Evolutionary conservation across 1,284 basidiomycete species (phyloP).

Genomic region (Lentinula novae-zelandiae): DNA sequence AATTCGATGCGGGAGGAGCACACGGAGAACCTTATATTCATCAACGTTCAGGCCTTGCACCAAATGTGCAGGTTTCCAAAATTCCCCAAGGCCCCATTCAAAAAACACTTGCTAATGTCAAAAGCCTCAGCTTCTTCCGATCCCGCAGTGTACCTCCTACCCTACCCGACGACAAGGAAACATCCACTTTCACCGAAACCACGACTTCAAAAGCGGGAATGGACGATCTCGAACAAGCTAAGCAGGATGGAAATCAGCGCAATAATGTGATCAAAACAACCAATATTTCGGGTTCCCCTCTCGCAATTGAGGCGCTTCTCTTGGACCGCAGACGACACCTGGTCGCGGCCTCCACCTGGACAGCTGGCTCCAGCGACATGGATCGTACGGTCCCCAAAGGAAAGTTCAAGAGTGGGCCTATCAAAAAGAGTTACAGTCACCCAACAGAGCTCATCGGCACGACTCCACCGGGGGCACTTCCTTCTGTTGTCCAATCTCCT

Average conservation of each 20-base stretch:
- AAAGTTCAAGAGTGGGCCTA: slow-evolving; percentile 4
- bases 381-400: not conserved
- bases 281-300: not conserved
- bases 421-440: not conserved
- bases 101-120: too few relatives aligned
- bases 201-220: not conserved
- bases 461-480: not conserved
- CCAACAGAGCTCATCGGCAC: not conserved
- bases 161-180: slow-evolving; percentile 18
- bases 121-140: slow-evolving; percentile 27
- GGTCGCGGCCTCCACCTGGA: not conserved
- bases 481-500: too few relatives aligned
- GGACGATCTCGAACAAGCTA: too few relatives aligned
- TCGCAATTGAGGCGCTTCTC: not conserved
- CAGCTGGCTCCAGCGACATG: not conserved
- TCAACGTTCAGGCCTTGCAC: slow-evolving; percentile 4
- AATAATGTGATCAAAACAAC: too few relatives aligned
- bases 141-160: slow-evolving; percentile 55
- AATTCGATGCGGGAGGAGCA: slow-evolving; percentile 73
- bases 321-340: slow-evolving; percentile 12
- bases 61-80: too few relatives aligned
- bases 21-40: slow-evolving; percentile 47
- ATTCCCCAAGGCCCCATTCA: too few relatives aligned
- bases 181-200: not conserved
- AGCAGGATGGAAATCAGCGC: too few relatives aligned